Conservation (phyloP, 352 stramenopile genomes). For the Albugo laibachii region DNA sequence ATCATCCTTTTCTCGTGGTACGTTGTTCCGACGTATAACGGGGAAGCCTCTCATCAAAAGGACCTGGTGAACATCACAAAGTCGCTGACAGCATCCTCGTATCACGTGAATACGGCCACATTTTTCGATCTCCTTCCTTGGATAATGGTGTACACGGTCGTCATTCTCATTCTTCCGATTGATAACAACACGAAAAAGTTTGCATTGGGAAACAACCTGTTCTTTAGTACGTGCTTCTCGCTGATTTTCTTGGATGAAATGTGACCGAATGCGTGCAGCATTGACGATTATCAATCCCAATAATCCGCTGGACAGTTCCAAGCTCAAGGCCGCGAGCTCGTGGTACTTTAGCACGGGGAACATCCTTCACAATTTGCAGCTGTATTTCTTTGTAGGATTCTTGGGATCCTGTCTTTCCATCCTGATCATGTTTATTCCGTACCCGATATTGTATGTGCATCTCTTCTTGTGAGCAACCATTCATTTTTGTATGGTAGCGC, state of each 20-base stretch:
- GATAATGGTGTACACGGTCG: constrained; percentile 55
- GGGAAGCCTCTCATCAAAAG: constrained; percentile 3
- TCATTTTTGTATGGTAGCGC: constrained; percentile 15
- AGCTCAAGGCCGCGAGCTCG: constrained; percentile 27
- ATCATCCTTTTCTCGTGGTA: constrained; percentile 35
- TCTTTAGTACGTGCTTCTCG: constrained; percentile 28
- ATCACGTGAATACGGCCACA: constrained; percentile 52
- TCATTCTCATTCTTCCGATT: constrained; percentile 32
- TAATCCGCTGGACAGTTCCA: constrained; percentile 20
- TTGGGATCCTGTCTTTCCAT: constrained; percentile 44
- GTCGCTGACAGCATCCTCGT: constrained; percentile 33
- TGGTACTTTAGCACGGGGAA: constrained; percentile 31
- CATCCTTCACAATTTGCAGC: constrained; percentile 45
- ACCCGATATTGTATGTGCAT: constrained; percentile 48
- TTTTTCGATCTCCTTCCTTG: constrained; percentile 52
- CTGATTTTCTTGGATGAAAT: neutral
- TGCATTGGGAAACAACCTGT: constrained; percentile 62
- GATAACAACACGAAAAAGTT: constrained; percentile 79
- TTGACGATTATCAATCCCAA: constrained; percentile 37
- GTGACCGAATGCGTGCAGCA: constrained; percentile 10
- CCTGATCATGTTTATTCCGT: constrained; percentile 53
- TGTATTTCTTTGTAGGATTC: constrained; percentile 65
- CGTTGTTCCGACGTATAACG: constrained; percentile 20
- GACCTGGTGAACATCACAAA: constrained; percentile 11
- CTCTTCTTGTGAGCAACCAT: neutral